A percentile compares a stretch with the other conserved stretches of the same genome.
Conservation (phyloP, 169 alveolate species). For the Plasmodium malariae region DNA sequence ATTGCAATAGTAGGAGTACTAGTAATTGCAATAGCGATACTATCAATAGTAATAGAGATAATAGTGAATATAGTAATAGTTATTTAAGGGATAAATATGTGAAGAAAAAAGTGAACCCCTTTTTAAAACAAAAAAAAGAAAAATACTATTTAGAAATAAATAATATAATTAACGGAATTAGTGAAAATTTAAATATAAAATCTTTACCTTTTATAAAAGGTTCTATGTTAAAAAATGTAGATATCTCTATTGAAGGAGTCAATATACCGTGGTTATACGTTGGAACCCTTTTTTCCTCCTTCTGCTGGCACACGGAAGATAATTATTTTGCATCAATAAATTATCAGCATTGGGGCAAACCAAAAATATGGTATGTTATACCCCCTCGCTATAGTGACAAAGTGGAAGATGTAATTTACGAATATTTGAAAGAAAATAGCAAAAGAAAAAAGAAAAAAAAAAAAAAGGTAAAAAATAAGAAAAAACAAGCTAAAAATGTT, state of each 20-base stretch:
- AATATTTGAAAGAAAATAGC: conserved; percentile 44
- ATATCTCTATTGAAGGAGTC: conserved; percentile 92
- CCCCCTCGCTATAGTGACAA: conserved; percentile 89
- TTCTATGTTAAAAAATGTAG: conserved; percentile 84
- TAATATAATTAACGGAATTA: conserved; percentile 76
- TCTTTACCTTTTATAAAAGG: conserved; percentile 85
- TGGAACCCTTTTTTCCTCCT: conserved; percentile 94
- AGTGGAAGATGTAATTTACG: conserved; percentile 88
- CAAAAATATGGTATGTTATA: conserved; percentile 95
- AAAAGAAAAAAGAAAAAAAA: conserved; percentile 8
- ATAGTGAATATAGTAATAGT: too few relatives aligned
- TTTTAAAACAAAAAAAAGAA: conserved; percentile 31
- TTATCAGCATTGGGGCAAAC: conserved; percentile 95
- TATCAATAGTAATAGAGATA: too few relatives aligned
- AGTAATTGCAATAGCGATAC: too few relatives aligned
- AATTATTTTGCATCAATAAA: conserved; percentile 93
- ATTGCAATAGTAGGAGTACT: too few relatives aligned
- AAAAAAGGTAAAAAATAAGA: conserved; percentile 4
- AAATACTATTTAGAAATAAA: conserved; percentile 47
- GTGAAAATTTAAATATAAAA: conserved; percentile 83
- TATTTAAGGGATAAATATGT: too few relatives aligned
- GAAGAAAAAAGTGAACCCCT: background rate
- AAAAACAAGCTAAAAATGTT: background rate
- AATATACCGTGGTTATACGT: conserved; percentile 94
- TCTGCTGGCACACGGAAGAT: conserved; percentile 98